These are phyloP conservation scores for Podospora sp. DNA, from an alignment of 495 filamentous ascomycete genomes.

Conservation along the genomic window DNA sequence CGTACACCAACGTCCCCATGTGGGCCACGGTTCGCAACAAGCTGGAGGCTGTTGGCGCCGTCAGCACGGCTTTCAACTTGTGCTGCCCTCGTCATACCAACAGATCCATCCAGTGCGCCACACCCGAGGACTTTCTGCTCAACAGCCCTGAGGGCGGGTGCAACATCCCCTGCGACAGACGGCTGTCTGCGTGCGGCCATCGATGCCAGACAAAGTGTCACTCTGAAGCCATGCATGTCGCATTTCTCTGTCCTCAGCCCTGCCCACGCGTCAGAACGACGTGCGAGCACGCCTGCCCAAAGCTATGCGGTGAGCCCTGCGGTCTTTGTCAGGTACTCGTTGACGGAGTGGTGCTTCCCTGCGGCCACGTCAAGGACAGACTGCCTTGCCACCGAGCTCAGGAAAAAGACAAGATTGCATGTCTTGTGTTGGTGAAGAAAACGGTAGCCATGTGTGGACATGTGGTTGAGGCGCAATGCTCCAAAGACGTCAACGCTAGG, in stretches of 20 bases:
- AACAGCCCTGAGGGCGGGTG: slow-evolving; percentile 75
- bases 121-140: slow-evolving; percentile 62
- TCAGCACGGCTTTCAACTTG: slow-evolving; percentile 59
- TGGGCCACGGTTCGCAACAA: slow-evolving; percentile 67
- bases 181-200: slow-evolving; percentile 67
- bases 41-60: slow-evolving; percentile 49
- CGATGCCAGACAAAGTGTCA: slow-evolving; percentile 70
- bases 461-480: slow-evolving; percentile 52
- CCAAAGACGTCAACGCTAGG: slow-evolving; percentile 38
- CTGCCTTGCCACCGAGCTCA: slow-evolving; percentile 53
- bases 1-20: slow-evolving; percentile 61
- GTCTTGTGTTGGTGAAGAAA: slow-evolving; percentile 42
- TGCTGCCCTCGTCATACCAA: slow-evolving; percentile 70
- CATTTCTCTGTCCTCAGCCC: slow-evolving; percentile 61
- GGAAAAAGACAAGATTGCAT: slow-evolving; percentile 26
- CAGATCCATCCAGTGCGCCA: slow-evolving; percentile 55
- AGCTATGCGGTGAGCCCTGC: slow-evolving; percentile 58
- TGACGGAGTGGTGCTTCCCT: slow-evolving; percentile 49
- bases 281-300: slow-evolving; percentile 64
- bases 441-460: slow-evolving; percentile 58
- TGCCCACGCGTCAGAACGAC: slow-evolving; percentile 57
- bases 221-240: slow-evolving; percentile 63
- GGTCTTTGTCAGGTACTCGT: slow-evolving; percentile 22
- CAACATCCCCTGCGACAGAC: slow-evolving; percentile 55
- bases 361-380: slow-evolving; percentile 55